Base-by-base conservation (phyloP, 148 eudicot genomes). In the Bassia scoparia region DNA sequence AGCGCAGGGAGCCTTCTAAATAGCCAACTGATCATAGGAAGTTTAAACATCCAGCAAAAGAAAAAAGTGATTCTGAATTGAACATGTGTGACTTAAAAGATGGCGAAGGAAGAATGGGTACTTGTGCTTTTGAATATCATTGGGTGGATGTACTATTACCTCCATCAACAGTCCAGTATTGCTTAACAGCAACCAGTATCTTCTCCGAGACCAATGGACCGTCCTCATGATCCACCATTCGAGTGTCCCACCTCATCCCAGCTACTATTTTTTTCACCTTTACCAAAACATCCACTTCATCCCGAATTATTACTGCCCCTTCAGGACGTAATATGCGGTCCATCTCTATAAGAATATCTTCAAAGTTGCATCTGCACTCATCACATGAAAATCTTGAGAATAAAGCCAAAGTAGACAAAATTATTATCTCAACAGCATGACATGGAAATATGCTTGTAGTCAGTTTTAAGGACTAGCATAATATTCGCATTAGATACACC, bases 311-410 rank as follows among this genome's bases (percentile, higher is more conserved):
- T 30, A 95, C 92, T 44, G 96, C 93, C 18, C 98, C 98, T 84
- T 91, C 98, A 5, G 98, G 98, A 5, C 98, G 84, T 71, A 95
- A 69, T 24, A 95, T 91, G 16, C 98, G 82, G 74, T 95, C 98
- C 97, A 95, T 91, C 86, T 95, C 98, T 74, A 95, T 37, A 52
- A 95, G 89, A 68, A 91, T 91, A 84, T 91, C 93, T 77, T 95
- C 96, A 38, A 76, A 84, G 61, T 87, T 83, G 69, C 98, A 95
- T 76, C 98, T 95, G 78, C 65, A 74, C 46, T 67, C 29, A 61
- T 33, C 13, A 61, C 54, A 61, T 21, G 20, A 17, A 49, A 27
- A 11, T 12, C 21, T 7, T 73, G 0, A 26, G 67, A 78, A 26
- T n/a, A 29, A 33, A n/a, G 63, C 20, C 43, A 55, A 67, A 75